phyloP scores from a whole-genome alignment of 1,139 yeast species.

The Sugiyamaella paludigena region DNA sequence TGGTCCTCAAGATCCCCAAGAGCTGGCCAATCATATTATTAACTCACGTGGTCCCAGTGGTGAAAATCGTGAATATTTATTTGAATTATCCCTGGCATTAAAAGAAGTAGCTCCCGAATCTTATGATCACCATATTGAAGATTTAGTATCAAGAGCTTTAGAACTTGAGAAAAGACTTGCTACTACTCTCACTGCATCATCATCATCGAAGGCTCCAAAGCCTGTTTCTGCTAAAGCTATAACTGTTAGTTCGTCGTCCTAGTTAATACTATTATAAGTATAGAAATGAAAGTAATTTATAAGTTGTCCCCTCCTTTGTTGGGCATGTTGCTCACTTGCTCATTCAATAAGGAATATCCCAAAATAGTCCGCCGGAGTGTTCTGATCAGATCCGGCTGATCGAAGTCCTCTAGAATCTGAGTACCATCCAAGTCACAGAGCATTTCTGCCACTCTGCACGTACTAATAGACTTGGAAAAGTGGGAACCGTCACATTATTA shows the following conservation, averaged over 20 bases:
- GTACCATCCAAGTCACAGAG: too few relatives aligned
- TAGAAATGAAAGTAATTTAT: not conserved
- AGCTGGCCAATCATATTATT: conserved; percentile 61
- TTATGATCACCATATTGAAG: conserved; percentile 39
- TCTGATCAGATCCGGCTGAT: too few relatives aligned
- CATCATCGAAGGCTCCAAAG: not conserved
- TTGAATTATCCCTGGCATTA: conserved; percentile 53
- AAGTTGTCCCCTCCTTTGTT: too few relatives aligned
- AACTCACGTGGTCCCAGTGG: conserved; percentile 77
- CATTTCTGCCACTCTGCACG: too few relatives aligned
- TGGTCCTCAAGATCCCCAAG: conserved; percentile 64
- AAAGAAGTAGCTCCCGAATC: conserved; percentile 45
- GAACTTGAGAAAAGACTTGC: not conserved
- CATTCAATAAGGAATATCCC: too few relatives aligned
- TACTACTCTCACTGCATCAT: not conserved
- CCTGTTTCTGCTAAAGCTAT: too few relatives aligned
- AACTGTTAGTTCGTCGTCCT: too few relatives aligned
- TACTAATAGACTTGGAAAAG: too few relatives aligned
- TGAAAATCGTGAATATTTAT: conserved; percentile 66
- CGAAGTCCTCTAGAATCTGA: too few relatives aligned
- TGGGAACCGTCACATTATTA: too few relatives aligned
- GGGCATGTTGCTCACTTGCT: too few relatives aligned
- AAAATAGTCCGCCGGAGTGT: too few relatives aligned
- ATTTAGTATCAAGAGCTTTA: conserved; percentile 28
- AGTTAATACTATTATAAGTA: not conserved